Percentiles rank a stretch among this genome's conserved stretches.
Evolutionary conservation across 2,329 filamentous ascomycete species (phyloP).

Genomic region (Cladosporium austrohemisphaericum): DNA sequence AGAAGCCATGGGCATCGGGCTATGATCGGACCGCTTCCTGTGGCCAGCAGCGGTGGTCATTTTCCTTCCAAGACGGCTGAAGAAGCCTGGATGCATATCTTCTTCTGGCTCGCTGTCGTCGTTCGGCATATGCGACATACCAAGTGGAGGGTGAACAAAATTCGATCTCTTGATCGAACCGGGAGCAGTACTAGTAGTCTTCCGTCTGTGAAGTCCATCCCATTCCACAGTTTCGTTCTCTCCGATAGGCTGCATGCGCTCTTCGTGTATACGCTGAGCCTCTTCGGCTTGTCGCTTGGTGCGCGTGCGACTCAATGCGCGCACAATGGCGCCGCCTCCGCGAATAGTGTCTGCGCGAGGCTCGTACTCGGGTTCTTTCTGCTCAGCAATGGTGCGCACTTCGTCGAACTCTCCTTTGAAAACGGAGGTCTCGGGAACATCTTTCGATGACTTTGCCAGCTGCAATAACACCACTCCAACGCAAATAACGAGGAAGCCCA

Average conservation of each 20-base stretch:
- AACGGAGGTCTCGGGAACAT: conserved; percentile 88
- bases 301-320: conserved; percentile 71
- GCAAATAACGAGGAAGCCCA: conserved; percentile 93
- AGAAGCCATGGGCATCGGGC: conserved; percentile 35
- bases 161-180: conserved; percentile 47
- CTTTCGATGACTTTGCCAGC: conserved; percentile 96
- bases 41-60: conserved; percentile 13
- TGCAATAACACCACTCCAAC: conserved; percentile 87
- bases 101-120: conserved; percentile 42
- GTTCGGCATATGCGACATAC: conserved; percentile 79
- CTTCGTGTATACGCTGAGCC: conserved; percentile 71
- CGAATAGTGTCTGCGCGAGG: conserved; percentile 95
- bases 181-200: conserved; percentile 47
- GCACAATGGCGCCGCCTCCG: conserved; percentile 80
- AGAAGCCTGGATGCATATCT: conserved; percentile 49
- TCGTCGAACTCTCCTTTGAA: conserved; percentile 93
- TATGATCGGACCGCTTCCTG: conserved; percentile 24
- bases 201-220: conserved; percentile 80
- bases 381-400: conserved; percentile 89
- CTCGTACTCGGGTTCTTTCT: conserved; percentile 93
- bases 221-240: conserved; percentile 84
- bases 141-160: conserved; percentile 69
- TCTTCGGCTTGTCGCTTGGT: conserved; percentile 78
- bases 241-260: conserved; percentile 72
- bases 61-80: conserved; percentile 31